phyloP scores from a whole-genome alignment of 2,329 filamentous ascomycete species.

The Colletotrichum sp. region DNA sequence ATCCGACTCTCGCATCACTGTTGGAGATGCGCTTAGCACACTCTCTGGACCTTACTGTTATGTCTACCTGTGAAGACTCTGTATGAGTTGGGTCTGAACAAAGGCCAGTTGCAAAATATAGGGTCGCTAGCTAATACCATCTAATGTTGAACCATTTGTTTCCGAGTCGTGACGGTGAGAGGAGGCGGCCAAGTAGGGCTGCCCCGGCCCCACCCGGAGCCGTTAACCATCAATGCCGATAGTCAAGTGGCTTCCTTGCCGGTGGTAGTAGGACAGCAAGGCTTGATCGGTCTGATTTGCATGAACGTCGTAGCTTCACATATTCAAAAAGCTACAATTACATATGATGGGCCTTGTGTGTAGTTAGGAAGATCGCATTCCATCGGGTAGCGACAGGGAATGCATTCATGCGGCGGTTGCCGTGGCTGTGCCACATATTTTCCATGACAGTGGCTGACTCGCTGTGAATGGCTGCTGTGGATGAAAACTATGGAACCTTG shows the following conservation, averaged over 20 bases:
- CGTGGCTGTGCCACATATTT: not conserved
- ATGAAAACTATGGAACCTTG: not conserved
- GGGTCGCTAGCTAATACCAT: not conserved
- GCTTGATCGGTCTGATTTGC: not conserved
- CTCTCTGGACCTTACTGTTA: constrained; percentile 30
- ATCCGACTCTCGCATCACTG: constrained; percentile 17
- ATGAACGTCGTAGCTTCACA: not conserved
- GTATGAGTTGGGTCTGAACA: not conserved
- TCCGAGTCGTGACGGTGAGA: not conserved
- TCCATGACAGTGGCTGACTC: not conserved
- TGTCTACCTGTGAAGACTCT: constrained; percentile 18
- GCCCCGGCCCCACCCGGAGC: not conserved
- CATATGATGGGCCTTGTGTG: not conserved
- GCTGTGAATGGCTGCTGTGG: not conserved
- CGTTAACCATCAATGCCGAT: not conserved
- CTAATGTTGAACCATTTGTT: not conserved
- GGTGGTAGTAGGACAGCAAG: not conserved
- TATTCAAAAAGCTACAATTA: not conserved
- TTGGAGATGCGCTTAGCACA: constrained; percentile 30
- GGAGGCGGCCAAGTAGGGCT: not conserved
- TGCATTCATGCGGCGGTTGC: not conserved
- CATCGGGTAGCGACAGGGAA: not conserved
- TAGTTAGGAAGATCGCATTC: not conserved
- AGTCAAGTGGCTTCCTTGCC: not conserved
- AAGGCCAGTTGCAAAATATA: not conserved